Evolutionary conservation across 495 filamentous ascomycete genomes (phyloP).

Genomic region (Trichoderma gamsii): DNA sequence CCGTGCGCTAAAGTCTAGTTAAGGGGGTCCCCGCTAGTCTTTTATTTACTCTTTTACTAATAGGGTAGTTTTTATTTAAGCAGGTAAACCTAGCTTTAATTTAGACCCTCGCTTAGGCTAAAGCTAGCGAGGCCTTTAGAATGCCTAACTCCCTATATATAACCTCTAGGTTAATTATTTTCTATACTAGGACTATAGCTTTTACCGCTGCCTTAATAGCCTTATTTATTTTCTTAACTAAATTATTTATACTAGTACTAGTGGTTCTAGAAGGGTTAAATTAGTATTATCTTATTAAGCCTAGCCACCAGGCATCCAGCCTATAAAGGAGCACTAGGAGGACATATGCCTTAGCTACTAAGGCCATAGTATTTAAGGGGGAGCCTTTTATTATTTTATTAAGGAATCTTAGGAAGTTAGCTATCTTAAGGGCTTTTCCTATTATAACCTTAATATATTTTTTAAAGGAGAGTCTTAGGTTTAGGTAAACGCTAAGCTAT

Average conservation of each 20-base stretch:
- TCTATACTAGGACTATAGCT: not conserved
- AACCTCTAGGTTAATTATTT: not conserved
- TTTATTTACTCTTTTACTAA: not conserved
- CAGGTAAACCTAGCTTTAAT: not conserved
- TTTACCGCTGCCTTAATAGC: not conserved
- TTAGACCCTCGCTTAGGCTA: not conserved
- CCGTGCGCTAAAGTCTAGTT: not conserved
- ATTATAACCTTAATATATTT: constrained; percentile 18
- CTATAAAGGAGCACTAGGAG: not conserved
- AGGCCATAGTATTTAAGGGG: not conserved
- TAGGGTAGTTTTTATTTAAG: not conserved
- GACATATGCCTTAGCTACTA: not conserved
- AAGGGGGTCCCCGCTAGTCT: not conserved
- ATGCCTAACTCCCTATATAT: not conserved
- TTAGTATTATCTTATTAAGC: not conserved
- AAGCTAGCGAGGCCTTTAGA: not conserved
- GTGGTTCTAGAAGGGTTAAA: not conserved
- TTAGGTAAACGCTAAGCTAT: not conserved
- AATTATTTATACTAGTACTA: not conserved
- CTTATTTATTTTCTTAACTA: not conserved
- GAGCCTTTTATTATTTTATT: not conserved
- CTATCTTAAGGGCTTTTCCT: not conserved
- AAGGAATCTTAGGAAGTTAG: not conserved
- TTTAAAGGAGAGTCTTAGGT: constrained; percentile 20
- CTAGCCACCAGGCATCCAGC: not conserved